Percentiles rank a stretch among this genome's conserved stretches.
Conservation (phyloP, 345 rosid species). For the Moringa oleifera region DNA sequence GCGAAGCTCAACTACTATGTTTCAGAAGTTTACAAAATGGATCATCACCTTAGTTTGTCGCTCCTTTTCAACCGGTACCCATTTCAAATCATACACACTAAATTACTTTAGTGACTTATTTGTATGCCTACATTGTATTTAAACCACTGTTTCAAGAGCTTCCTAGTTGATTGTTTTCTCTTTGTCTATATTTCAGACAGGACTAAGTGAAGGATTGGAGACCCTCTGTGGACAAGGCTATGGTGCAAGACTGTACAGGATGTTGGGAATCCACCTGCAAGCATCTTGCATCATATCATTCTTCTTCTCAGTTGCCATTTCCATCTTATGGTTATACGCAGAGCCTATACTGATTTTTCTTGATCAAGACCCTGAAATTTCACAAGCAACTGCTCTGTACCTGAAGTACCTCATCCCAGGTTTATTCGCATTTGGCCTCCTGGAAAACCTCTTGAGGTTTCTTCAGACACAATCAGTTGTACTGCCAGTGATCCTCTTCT, state of each 20-base stretch:
- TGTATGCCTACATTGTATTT: too few species aligned
- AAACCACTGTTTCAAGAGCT: too few species aligned
- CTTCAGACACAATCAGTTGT: conserved; percentile 71
- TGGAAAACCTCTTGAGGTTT: conserved; percentile 67
- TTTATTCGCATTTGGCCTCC: conserved; percentile 53
- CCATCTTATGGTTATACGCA: conserved; percentile 56
- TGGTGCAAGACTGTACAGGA: conserved; percentile 60
- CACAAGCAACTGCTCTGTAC: conserved; percentile 51
- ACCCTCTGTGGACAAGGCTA: conserved; percentile 89
- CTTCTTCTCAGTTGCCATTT: conserved; percentile 40
- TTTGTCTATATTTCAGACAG: conserved; percentile 27
- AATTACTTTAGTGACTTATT: too few species aligned
- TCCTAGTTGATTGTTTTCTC: too few species aligned
- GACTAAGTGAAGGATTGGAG: conserved; percentile 79
- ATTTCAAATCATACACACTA: too few species aligned
- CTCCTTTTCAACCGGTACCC: too few species aligned
- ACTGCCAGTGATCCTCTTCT: conserved; percentile 38
- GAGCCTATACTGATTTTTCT: conserved; percentile 42
- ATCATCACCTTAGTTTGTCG: too few species aligned
- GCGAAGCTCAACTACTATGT: too few species aligned
- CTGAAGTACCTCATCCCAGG: conserved; percentile 59
- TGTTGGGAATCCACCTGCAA: conserved; percentile 68
- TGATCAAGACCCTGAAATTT: conserved; percentile 53
- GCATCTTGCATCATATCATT: conserved; percentile 63
- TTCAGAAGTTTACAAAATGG: too few species aligned